Evolutionary conservation across 208 protist species (phyloP).

Genomic region (Wallacemonas collosoma): DNA sequence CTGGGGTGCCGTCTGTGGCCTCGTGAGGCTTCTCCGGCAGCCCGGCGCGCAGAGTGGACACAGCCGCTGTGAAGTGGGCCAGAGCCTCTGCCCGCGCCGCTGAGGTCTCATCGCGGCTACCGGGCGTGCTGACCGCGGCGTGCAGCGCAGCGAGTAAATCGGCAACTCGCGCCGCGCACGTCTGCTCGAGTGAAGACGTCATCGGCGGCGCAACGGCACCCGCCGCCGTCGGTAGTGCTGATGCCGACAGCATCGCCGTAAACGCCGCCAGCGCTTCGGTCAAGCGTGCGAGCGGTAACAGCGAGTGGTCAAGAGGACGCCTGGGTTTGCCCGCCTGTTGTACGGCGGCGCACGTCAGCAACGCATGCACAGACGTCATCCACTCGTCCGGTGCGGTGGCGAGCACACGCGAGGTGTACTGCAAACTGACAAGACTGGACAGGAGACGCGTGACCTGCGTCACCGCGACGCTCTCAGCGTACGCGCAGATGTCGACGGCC

Average conservation of each 20-base stretch:
- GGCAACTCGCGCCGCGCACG: neutral
- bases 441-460: slow-evolving; percentile 14
- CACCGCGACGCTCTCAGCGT: neutral
- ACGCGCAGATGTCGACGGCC: neutral
- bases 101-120: neutral
- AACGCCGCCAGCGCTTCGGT: neutral
- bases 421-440: slow-evolving; percentile 14
- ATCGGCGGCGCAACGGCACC: neutral
- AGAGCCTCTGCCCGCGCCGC: neutral
- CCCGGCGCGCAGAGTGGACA: neutral
- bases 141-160: neutral
- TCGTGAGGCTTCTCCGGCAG: neutral
- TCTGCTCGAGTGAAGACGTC: neutral
- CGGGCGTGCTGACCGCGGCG: neutral
- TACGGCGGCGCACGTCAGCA: neutral
- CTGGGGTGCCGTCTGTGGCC: neutral
- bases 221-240: neutral
- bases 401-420: slow-evolving; percentile 1
- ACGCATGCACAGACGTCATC: neutral
- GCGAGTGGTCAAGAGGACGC: too few species aligned
- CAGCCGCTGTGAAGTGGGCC: neutral
- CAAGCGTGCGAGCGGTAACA: slow-evolving; percentile 9
- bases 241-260: neutral
- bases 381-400: neutral
- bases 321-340: neutral